Base-by-base conservation (phyloP, 306 rosid genomes). In the Senna siamea region DNA sequence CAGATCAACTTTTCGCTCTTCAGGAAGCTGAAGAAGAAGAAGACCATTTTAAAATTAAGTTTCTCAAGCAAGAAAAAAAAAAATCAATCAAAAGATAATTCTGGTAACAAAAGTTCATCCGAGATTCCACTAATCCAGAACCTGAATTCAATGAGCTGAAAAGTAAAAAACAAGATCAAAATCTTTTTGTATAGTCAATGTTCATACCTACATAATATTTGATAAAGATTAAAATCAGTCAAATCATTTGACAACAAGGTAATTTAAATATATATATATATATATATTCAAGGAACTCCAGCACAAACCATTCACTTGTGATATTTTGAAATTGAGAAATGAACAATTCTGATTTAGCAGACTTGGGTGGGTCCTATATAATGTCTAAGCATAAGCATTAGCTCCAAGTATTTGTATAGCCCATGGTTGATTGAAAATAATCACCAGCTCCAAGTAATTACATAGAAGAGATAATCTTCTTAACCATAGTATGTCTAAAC, bases 1-100 rank as follows among this genome's bases (percentile, higher is more conserved):
- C 84, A 95, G 80, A 86, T 95, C 97, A 52, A 92, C 87, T 81
- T 93, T 92, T 48, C 97, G 87, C 61, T 95, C 98, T 81, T 89
- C 99, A 53, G 98, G 96, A 78, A 95, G 89, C 99, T 95, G 88
- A 72, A 35, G 65, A 53, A 10, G 15, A 41, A 84, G 19, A 69
- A 68, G 69, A 62, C 13, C 73, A 72, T 62, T 54, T 38, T 35
- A 40, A 65, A n/a, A 54, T 37, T 17, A 15, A 56, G 50, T 35
- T 74, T 75, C 48, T 70, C 48, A 48, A 38, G 15, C 17, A 19
- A 9, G 46, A 1, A 50, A 68, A 57, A 19, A 66, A 26, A 51
- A 34, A 2, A 6, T 37, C 54, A 37, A 56, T 32, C 1, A 35
- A 58, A 53, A 38, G 34, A 38, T 37, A 51, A 6, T 41, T 54